Evolutionary conservation across 805 yeast genomes (phyloP).

Genomic region (Teunomyces kruisii): DNA sequence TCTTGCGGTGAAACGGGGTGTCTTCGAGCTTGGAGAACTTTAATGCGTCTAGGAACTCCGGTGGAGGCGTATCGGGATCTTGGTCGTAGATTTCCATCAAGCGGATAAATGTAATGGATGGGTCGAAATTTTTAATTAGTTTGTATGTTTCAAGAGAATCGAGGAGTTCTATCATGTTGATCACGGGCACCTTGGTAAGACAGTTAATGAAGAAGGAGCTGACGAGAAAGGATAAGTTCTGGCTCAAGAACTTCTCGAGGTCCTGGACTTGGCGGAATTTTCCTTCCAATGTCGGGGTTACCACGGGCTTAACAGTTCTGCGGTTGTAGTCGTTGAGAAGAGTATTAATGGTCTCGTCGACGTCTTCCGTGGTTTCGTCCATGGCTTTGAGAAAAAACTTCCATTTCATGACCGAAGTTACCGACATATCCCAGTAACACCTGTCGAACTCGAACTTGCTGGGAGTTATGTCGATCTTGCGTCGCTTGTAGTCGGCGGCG

Average conservation of each 20-base stretch:
- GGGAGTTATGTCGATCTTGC: neutral
- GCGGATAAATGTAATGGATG: conserved; percentile 17
- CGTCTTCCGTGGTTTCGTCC: conserved; percentile 11
- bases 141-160: conserved; percentile 29
- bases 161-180: conserved; percentile 28
- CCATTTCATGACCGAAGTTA: conserved; percentile 32
- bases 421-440: conserved; percentile 36
- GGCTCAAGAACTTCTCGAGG: conserved; percentile 20
- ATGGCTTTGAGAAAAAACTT: conserved; percentile 17
- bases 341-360: conserved; percentile 7
- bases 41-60: conserved; percentile 15
- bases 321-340: conserved; percentile 15
- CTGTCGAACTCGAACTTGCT: conserved; percentile 10
- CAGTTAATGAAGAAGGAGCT: conserved; percentile 32
- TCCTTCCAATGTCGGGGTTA: conserved; percentile 11
- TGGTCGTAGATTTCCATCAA: conserved; percentile 13
- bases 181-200: conserved; percentile 33
- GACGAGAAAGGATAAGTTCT: conserved; percentile 17
- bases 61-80: conserved; percentile 9
- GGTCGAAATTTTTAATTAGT: conserved; percentile 17
- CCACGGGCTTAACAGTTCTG: neutral
- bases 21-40: conserved; percentile 15
- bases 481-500: neutral
- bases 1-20: conserved; percentile 15
- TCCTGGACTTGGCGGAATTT: conserved; percentile 10